phyloP scores from a whole-genome alignment of 805 yeast genomes.

The Candida endomychidarum region DNA sequence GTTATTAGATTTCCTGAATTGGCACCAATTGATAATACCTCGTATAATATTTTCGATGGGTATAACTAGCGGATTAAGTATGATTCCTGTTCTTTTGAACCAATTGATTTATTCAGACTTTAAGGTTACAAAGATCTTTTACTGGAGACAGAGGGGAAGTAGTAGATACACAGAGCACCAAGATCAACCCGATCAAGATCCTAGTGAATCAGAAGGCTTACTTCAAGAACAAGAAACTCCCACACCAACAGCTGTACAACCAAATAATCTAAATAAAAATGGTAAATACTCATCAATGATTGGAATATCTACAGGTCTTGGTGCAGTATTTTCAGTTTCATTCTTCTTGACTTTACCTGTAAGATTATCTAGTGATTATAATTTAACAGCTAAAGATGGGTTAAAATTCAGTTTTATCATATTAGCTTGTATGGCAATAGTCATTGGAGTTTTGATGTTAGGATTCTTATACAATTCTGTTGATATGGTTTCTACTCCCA shows the following conservation, averaged over 20 bases:
- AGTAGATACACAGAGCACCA: neutral
- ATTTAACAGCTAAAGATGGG: slow-evolving; percentile 34
- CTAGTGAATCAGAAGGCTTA: neutral
- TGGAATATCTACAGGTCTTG: slow-evolving; percentile 63
- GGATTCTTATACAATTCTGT: slow-evolving; percentile 45
- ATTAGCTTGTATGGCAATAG: slow-evolving; percentile 44
- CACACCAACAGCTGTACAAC: neutral
- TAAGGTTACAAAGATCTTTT: slow-evolving; percentile 25
- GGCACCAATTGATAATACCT: slow-evolving; percentile 36
- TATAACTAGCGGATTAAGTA: slow-evolving; percentile 52
- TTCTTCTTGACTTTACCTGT: slow-evolving; percentile 58
- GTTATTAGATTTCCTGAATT: slow-evolving; percentile 42
- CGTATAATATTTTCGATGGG: slow-evolving; percentile 64
- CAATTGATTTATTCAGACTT: slow-evolving; percentile 52
- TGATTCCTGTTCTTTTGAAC: slow-evolving; percentile 60
- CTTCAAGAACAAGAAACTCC: no score
- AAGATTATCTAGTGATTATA: slow-evolving; percentile 39
- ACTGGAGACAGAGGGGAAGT: slow-evolving; percentile 21
- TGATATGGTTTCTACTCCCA: slow-evolving; percentile 21
- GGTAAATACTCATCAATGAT: slow-evolving; percentile 62
- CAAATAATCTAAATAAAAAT: slow-evolving; percentile 12
- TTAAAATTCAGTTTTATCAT: slow-evolving; percentile 49
- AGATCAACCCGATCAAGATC: neutral
- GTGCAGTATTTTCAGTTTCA: slow-evolving; percentile 64
- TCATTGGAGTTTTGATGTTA: slow-evolving; percentile 38